Conservation (phyloP, 2,329 filamentous ascomycete genomes). For the Colletotrichum melonis region DNA sequence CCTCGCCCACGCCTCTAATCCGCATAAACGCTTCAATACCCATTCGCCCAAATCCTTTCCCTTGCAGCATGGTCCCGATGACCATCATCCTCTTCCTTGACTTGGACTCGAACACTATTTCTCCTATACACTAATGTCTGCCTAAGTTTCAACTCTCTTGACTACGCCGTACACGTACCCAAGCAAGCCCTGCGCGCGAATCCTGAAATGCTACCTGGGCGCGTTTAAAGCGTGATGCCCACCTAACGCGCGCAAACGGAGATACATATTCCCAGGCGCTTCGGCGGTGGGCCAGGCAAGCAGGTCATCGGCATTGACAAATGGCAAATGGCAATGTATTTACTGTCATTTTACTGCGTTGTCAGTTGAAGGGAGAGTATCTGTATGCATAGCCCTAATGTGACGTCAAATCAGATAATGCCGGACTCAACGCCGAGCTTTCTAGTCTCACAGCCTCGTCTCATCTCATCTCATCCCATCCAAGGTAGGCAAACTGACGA, state of each 20-base stretch:
- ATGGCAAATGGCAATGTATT: too few relatives aligned
- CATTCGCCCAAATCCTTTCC: background rate
- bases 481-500: background rate
- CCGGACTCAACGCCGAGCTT: too few relatives aligned
- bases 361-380: too few relatives aligned
- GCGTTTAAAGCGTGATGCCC: background rate
- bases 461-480: too few relatives aligned
- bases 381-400: too few relatives aligned
- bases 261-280: background rate
- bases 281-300: background rate
- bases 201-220: background rate
- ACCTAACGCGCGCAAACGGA: background rate
- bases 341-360: too few relatives aligned
- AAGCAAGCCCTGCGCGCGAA: background rate
- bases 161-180: conserved; percentile 5
- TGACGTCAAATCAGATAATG: too few relatives aligned
- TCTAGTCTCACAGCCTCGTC: too few relatives aligned
- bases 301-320: too few relatives aligned
- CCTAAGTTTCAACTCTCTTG: background rate
- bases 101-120: too few relatives aligned
- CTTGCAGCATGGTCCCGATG: background rate
- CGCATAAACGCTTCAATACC: conserved; percentile 14
- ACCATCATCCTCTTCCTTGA: background rate
- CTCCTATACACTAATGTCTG: background rate
- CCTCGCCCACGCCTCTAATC: conserved; percentile 13